Percentiles rank a stretch among this genome's conserved stretches.
These are phyloP conservation scores for Podaxis sp. DNA, from an alignment of 768 basidiomycete species.

Conservation along the genomic window DNA sequence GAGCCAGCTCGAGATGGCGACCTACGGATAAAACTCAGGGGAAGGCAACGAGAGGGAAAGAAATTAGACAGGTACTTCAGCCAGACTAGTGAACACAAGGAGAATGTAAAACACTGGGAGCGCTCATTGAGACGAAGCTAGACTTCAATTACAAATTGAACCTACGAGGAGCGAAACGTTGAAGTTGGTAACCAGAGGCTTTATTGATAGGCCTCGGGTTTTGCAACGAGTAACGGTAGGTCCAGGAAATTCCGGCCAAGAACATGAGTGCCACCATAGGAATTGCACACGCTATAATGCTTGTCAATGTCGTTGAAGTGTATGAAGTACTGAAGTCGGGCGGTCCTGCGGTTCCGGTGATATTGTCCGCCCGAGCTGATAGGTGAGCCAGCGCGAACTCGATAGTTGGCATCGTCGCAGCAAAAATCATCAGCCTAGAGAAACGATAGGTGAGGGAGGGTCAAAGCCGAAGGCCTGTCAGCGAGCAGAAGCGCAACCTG, in stretches of 20 bases:
- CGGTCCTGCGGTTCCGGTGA: not conserved
- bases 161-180: constrained; percentile 55
- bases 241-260: constrained; percentile 49
- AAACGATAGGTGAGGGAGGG: not conserved
- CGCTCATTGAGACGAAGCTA: not conserved
- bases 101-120: constrained; percentile 49
- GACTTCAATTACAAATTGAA: not conserved
- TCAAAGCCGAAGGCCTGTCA: not conserved
- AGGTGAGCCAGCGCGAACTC: not conserved
- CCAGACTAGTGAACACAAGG: constrained; percentile 47
- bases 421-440: not conserved
- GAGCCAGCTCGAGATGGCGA: constrained; percentile 59
- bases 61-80: constrained; percentile 34
- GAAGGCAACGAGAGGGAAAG: not conserved
- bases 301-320: constrained; percentile 35
- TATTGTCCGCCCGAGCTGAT: not conserved
- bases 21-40: constrained; percentile 28
- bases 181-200: constrained; percentile 41
- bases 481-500: not conserved
- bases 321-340: constrained; percentile 23
- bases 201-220: constrained; percentile 53
- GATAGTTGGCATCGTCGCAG: not conserved
- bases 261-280: constrained; percentile 43
- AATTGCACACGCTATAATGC: constrained; percentile 34
- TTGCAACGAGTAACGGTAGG: constrained; percentile 43